phyloP scores from a whole-genome alignment of 257 asterid genomes.

The Petunia axillaris region DNA sequence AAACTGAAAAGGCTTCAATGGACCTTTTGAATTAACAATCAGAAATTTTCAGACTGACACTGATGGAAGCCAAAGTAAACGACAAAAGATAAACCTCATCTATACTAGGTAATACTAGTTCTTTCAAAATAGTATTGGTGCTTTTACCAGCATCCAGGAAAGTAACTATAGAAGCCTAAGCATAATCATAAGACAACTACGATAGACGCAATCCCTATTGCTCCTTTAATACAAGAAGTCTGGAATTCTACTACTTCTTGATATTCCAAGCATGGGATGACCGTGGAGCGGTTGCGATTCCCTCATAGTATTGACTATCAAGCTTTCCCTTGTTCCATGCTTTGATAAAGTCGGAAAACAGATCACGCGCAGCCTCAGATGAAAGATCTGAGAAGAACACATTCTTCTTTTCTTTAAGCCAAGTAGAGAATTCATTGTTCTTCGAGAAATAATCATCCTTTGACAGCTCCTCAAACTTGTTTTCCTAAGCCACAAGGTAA shows the following conservation, averaged over 20 bases:
- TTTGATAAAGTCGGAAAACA: conserved; percentile 58
- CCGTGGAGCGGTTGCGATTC: conserved; percentile 70
- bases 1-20: too few species aligned
- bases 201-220: too few species aligned
- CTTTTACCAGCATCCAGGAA: too few species aligned
- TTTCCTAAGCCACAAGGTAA: conserved; percentile 39
- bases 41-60: too few species aligned
- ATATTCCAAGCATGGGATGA: conserved; percentile 83
- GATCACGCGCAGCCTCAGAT: conserved; percentile 63
- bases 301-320: conserved; percentile 70
- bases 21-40: too few species aligned
- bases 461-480: conserved; percentile 59
- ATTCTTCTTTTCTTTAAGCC: conserved; percentile 76
- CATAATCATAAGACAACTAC: too few species aligned
- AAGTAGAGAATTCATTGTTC: conserved; percentile 77
- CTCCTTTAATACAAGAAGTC: too few species aligned
- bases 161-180: too few species aligned
- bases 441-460: conserved; percentile 80
- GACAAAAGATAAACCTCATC: too few species aligned
- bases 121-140: too few species aligned
- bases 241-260: conserved; percentile 35
- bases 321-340: conserved; percentile 74
- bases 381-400: conserved; percentile 74
- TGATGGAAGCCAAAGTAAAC: too few species aligned
- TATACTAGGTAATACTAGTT: too few species aligned